Percentiles rank a stretch among this genome's conserved stretches.
phyloP scores from a whole-genome alignment of 768 basidiomycete genomes.

The Rubroboletus satanas region DNA sequence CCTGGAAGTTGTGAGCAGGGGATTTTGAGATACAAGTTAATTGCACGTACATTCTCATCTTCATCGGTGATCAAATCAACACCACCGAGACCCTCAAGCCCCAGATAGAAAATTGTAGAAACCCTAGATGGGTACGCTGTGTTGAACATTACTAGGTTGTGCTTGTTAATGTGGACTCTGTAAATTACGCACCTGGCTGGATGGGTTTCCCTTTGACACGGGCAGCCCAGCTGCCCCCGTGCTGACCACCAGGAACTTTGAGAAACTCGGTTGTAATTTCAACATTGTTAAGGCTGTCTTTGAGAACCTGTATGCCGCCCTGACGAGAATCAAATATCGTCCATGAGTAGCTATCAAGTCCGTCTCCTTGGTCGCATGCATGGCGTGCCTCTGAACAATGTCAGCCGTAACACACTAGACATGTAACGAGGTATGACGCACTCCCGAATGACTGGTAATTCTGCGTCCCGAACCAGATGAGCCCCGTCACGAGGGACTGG shows the following conservation, averaged over 20 bases:
- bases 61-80: conserved; percentile 77
- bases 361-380: conserved; percentile 85
- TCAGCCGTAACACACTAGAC: background rate
- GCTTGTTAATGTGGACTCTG: background rate
- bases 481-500: conserved; percentile 86
- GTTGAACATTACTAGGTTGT: conserved; percentile 26
- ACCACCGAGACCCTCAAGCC: conserved; percentile 82
- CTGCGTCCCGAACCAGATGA: conserved; percentile 92
- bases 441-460: conserved; percentile 70
- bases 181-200: conserved; percentile 43
- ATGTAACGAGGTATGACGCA: conserved; percentile 35
- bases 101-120: conserved; percentile 83
- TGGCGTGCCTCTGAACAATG: conserved; percentile 63
- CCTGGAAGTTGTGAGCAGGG: conserved; percentile 43
- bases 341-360: conserved; percentile 80
- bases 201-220: conserved; percentile 80
- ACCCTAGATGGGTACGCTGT: conserved; percentile 52
- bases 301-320: conserved; percentile 81
- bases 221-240: conserved; percentile 87
- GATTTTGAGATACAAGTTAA: background rate
- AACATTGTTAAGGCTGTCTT: conserved; percentile 80
- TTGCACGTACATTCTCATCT: conserved; percentile 58
- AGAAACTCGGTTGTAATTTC: conserved; percentile 80
- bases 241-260: conserved; percentile 76
- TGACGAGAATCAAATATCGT: conserved; percentile 81